Evolutionary conservation across 345 rosid species (phyloP), one percentile per base, ranked within the genome.

Genomic region (Linum lewisii): DNA sequence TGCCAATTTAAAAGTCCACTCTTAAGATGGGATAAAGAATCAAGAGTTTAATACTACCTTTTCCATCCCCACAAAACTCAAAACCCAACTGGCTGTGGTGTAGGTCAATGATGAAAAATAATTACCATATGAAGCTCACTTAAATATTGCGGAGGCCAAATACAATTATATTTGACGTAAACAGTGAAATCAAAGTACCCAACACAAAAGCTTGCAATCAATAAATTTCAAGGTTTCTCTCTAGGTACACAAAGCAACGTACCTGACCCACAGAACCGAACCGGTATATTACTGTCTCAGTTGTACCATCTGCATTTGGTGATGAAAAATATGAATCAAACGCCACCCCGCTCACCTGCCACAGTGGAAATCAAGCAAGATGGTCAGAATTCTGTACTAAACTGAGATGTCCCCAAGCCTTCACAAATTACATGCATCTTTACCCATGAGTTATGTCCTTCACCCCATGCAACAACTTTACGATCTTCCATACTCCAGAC

Each of bases 201-300:
- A n/a, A n/a, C n/a, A n/a, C n/a, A 34, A 34, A 6, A 51, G 54
- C 21, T 51, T 51, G 54, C 19, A 18, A 34, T 34, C 5, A 34
- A 34, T 6, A 38, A 38, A 38, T 8, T 38, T 8, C 11, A 38
- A 38, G 45, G 45, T 38, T 38, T 38, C 45, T 38, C 45, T 38
- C 45, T 38, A 38, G 11, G 45, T 38, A 10, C 45, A 38, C 14
- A 38, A 38, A 42, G 16, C 59, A 23, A 51, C 22, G 55, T 90
- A 94, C 99, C 99, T 90, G 99, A 69, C 96, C 99, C 69, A 94
- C 99, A 55, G 99, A 94, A 26, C 99, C 99, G 71, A 94, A 90
- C 54, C 97, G 95, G 66, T 87, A 94, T 81, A 94, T 83, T 66
- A 94, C 76, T 42, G 80, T 80, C 77, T 94, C 97, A 59, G 77